A percentile compares a stretch with the other conserved stretches of the same genome.
Evolutionary conservation across 768 basidiomycete species (phyloP).

Genomic region (Cystoderma amianthinum): DNA sequence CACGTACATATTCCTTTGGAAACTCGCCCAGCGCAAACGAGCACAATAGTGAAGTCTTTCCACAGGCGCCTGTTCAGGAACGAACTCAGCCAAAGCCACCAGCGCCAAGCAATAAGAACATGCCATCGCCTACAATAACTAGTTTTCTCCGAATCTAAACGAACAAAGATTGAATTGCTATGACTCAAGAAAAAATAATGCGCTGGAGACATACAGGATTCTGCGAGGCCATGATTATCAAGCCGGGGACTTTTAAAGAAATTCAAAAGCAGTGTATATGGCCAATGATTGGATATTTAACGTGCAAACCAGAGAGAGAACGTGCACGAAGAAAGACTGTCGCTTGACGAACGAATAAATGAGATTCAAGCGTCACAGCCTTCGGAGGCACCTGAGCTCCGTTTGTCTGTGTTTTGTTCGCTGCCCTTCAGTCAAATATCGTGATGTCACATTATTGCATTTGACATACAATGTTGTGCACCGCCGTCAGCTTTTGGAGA

Average conservation of each 20-base stretch:
- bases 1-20: conserved; percentile 89
- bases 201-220: conserved; percentile 43
- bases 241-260: too few species aligned
- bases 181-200: conserved; percentile 1
- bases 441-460: too few species aligned
- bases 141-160: conserved; percentile 93
- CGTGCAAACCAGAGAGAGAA: conserved; percentile 5
- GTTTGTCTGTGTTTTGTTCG: conserved; percentile 14
- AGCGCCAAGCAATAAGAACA: conserved; percentile 20
- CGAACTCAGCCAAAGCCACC: conserved; percentile 13
- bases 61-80: conserved; percentile 70
- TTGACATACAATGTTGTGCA: too few species aligned
- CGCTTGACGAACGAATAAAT: conserved; percentile 9
- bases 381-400: conserved; percentile 4
- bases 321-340: conserved; percentile 9
- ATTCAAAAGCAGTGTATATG: too few species aligned
- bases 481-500: too few species aligned
- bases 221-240: conserved; percentile 37
- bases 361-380: conserved; percentile 18
- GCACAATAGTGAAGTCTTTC: conserved; percentile 88
- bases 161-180: conserved; percentile 11
- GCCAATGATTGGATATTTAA: too few species aligned
- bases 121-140: conserved; percentile 95
- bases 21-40: conserved; percentile 94
- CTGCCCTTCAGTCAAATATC: neutral